Conservation (phyloP, 2,329 filamentous ascomycete species). For the Akanthomyces muscarius region DNA sequence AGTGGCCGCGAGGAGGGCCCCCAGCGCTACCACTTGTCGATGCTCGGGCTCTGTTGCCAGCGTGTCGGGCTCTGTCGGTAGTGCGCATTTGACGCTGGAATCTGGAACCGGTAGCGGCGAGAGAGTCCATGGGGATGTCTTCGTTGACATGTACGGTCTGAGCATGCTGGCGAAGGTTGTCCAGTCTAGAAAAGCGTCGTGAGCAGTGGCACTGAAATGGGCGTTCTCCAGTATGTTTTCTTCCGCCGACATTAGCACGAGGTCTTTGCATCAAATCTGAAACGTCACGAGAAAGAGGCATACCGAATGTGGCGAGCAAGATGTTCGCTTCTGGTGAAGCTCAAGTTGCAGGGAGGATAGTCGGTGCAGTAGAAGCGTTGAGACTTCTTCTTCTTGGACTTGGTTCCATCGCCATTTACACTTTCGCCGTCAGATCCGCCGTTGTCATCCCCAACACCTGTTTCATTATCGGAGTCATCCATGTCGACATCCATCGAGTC, state of each 20-base stretch:
- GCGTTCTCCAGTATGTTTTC: slow-evolving; percentile 95
- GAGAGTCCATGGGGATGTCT: slow-evolving; percentile 88
- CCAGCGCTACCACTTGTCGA: slow-evolving; percentile 72
- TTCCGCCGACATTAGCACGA: slow-evolving; percentile 30
- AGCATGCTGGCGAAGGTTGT: slow-evolving; percentile 94
- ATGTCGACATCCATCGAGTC: slow-evolving; percentile 70
- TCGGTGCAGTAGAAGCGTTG: slow-evolving; percentile 96
- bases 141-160: slow-evolving; percentile 98
- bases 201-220: slow-evolving; percentile 96
- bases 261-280: not conserved
- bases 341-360: slow-evolving; percentile 87
- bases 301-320: slow-evolving; percentile 90
- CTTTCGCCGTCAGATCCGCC: slow-evolving; percentile 62
- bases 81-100: slow-evolving; percentile 91
- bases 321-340: slow-evolving; percentile 95
- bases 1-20: slow-evolving; percentile 71
- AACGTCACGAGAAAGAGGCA: not conserved
- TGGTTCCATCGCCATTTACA: slow-evolving; percentile 59
- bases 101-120: slow-evolving; percentile 85
- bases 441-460: slow-evolving; percentile 41
- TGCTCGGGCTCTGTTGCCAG: slow-evolving; percentile 68
- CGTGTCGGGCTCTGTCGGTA: slow-evolving; percentile 74
- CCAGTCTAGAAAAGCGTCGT: slow-evolving; percentile 84
- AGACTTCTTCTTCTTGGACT: slow-evolving; percentile 93
- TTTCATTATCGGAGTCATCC: slow-evolving; percentile 69